These are phyloP conservation scores for Neurospora sp. DNA, from an alignment of 495 filamentous ascomycete genomes.

Conservation along the genomic window DNA sequence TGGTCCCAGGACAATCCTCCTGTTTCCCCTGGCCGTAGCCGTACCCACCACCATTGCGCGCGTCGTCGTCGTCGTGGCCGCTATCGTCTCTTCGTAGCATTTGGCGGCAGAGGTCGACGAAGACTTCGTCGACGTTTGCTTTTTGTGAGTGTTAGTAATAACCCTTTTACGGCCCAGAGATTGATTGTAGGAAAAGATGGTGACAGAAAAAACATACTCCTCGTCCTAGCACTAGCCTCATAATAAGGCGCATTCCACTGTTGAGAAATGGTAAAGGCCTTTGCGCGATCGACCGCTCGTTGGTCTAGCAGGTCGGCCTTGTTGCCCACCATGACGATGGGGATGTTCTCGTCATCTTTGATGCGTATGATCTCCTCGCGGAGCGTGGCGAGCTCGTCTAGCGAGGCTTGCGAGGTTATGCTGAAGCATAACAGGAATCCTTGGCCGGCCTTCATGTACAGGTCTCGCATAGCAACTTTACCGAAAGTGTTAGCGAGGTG, in stretches of 20 bases:
- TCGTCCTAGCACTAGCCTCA: slow-evolving; percentile 76
- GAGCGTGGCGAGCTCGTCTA: slow-evolving; percentile 77
- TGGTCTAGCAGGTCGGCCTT: slow-evolving; percentile 94
- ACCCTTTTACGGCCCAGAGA: too few relatives aligned
- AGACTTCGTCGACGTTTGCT: slow-evolving; percentile 93
- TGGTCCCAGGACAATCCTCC: slow-evolving; percentile 8
- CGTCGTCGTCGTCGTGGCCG: slow-evolving; percentile 26
- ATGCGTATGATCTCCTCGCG: slow-evolving; percentile 95
- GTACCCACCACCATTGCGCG: slow-evolving; percentile 7
- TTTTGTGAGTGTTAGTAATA: neutral
- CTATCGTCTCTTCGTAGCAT: slow-evolving; percentile 66
- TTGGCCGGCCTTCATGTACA: slow-evolving; percentile 96
- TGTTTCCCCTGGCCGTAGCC: slow-evolving; percentile 20
- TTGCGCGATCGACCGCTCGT: slow-evolving; percentile 68
- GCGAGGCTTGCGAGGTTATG: slow-evolving; percentile 78
- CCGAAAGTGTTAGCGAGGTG: slow-evolving; percentile 8
- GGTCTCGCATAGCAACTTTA: slow-evolving; percentile 57
- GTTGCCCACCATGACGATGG: slow-evolving; percentile 94
- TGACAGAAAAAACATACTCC: slow-evolving; percentile 31
- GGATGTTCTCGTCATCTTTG: slow-evolving; percentile 86
- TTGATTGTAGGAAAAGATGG: too few relatives aligned
- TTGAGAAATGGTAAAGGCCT: slow-evolving; percentile 78
- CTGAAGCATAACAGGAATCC: slow-evolving; percentile 97
- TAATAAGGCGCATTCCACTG: slow-evolving; percentile 93
- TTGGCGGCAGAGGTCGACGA: slow-evolving; percentile 85